Percentiles rank a stretch among this genome's conserved stretches.
Conservation (phyloP, 805 yeast genomes). For the Saccharomycopsis fibuligera region DNA sequence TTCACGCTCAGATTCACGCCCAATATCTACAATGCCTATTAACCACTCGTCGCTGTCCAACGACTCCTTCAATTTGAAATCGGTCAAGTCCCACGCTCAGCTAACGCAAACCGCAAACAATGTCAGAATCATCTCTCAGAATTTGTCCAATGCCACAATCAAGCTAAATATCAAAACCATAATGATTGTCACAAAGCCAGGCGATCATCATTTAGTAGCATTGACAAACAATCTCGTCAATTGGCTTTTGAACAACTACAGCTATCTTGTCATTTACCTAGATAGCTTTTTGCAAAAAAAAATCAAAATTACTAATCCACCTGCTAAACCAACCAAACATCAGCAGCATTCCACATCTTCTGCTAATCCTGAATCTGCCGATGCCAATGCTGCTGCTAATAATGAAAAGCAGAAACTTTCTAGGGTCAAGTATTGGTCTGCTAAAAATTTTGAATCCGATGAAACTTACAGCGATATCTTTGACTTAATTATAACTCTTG, state of each 20-base stretch:
- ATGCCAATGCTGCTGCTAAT: neutral
- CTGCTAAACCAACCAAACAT: neutral
- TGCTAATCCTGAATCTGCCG: neutral
- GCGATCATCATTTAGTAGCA: conserved; percentile 71
- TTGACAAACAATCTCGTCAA: conserved; percentile 74
- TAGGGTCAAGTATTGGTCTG: conserved; percentile 36
- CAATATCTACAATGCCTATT: neutral
- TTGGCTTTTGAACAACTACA: conserved; percentile 51
- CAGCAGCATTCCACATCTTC: neutral
- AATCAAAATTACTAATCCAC: neutral
- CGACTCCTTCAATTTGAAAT: conserved; percentile 34
- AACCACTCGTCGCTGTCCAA: neutral
- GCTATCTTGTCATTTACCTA: conserved; percentile 53
- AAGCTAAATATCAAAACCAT: conserved; percentile 63
- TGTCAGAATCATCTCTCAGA: conserved; percentile 67
- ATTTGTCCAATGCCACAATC: conserved; percentile 63
- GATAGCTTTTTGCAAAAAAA: conserved; percentile 54
- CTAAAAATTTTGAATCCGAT: conserved; percentile 24
- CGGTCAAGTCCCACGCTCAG: conserved; percentile 65
- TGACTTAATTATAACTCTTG: conserved; percentile 57
- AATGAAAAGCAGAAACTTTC: neutral
- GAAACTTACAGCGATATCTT: conserved; percentile 29
- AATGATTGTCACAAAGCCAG: conserved; percentile 82
- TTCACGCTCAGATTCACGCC: neutral
- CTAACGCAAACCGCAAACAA: conserved; percentile 78